Percentiles rank a stretch among this genome's conserved stretches.
Evolutionary conservation across 139 green algal species (phyloP).

Genomic region (Picochlorum sp.): DNA sequence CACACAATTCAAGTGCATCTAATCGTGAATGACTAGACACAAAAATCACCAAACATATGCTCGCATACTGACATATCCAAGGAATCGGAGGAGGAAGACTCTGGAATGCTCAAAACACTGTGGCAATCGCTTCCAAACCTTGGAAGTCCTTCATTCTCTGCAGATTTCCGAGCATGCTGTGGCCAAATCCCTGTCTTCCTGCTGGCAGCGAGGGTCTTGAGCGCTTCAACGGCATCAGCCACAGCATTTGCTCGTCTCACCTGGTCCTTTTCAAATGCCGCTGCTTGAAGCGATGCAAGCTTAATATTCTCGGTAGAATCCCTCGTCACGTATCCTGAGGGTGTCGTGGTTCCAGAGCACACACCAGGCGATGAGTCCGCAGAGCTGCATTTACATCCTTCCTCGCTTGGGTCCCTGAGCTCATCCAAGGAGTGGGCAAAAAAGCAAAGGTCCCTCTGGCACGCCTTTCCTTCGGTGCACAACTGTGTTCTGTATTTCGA

Average conservation of each 20-base stretch:
- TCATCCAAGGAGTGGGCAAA: constrained; percentile 86
- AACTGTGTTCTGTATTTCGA: constrained; percentile 84
- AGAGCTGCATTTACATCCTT: not conserved
- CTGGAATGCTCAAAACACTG: not conserved
- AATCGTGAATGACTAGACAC: too few species aligned
- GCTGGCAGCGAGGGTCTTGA: not conserved
- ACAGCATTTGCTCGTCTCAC: not conserved
- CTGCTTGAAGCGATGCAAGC: not conserved
- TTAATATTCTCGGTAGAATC: not conserved
- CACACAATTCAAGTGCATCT: too few species aligned
- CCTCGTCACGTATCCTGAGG: not conserved
- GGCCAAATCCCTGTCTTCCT: not conserved
- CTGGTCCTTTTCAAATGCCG: not conserved
- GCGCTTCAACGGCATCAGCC: not conserved
- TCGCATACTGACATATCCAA: not conserved
- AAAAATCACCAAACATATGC: constrained; percentile 1
- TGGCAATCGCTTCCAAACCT: too few species aligned
- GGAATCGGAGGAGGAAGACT: not conserved
- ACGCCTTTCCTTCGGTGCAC: constrained; percentile 84
- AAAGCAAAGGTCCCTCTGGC: constrained; percentile 90
- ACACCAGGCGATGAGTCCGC: not conserved
- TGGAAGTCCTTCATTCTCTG: not conserved
- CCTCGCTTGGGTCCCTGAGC: constrained; percentile 49
- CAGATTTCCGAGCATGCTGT: not conserved
- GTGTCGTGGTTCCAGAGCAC: not conserved